Evolutionary conservation across 2,329 filamentous ascomycete species (phyloP), one percentile per base, ranked within the genome.

Genomic region (Xylariaceae sp.): DNA sequence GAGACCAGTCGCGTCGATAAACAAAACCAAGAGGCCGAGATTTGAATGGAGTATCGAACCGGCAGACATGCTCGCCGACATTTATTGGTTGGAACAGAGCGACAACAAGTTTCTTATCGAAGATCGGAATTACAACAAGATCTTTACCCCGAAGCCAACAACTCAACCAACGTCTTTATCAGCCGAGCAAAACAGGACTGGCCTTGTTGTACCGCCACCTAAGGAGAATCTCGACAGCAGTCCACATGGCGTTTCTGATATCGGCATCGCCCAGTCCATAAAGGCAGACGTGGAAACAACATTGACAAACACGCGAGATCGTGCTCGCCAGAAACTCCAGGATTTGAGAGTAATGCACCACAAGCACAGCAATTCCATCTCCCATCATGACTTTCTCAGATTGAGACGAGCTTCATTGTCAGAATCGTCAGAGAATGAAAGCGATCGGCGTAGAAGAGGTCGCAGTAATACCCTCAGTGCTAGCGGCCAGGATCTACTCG

Each of bases 21-120:
- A 76, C 9, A 90, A 90, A 58, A 74, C 82, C 3, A 84, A 85
- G 53, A 82, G 90, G 47, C 86, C 88, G 1, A 83, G 89, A 56
- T 84, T 91, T 29, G 91, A 95, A 66, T 97, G 94, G 94, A 80
- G 83, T 40, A 83, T 91, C 19, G 83, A 87, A 44, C 89, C 92
- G 0, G 85, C 88, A 53, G 91, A 97, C 68, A 80, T 96, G 70
- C 75, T 97, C 46, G 91, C 91, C 3, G 94, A 99, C 73, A 79
- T 87, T 1, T 89, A 91, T 65, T 99, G 94, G 94, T 74, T 95
- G 27, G 90, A 96, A 68, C 85, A 91, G 64, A 83, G 81, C 34
- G 77, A 86, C 55, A 91, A 96, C 70, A 95, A 91, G 68, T 79
- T 79, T 50, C 76, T 91, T 31, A 86, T 96, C 42, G 88, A 95